Conservation (phyloP, 441 rosid species). For the Populus hybrid region DNA sequence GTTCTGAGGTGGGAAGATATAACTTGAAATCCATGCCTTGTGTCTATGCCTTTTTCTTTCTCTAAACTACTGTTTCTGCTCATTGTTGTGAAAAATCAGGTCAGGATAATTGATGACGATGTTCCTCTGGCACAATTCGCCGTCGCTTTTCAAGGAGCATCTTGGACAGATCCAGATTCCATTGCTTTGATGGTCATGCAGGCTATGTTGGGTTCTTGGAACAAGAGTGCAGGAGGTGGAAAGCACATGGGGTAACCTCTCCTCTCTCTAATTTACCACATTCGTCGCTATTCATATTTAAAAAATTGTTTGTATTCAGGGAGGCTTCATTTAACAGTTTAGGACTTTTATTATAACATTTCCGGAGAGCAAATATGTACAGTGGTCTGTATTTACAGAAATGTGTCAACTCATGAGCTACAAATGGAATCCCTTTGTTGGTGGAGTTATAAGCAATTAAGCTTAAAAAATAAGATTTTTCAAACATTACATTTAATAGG, state of each 20-base stretch:
- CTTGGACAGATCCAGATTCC: conserved; percentile 99
- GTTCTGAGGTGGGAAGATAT: conserved; percentile 75
- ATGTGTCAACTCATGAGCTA: neutral
- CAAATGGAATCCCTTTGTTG: neutral
- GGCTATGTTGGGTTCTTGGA: conserved; percentile 96
- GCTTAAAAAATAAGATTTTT: neutral
- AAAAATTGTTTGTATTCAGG: neutral
- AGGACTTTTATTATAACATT: neutral
- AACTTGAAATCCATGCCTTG: neutral
- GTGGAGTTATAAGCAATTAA: neutral
- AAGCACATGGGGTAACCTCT: conserved; percentile 93
- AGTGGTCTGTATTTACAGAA: neutral
- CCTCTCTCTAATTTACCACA: neutral
- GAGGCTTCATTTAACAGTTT: neutral
- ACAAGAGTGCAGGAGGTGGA: conserved; percentile 80
- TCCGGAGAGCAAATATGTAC: neutral
- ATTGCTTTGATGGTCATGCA: conserved; percentile 96
- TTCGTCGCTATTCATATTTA: neutral
- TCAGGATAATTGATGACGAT: conserved; percentile 91
- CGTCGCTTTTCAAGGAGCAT: conserved; percentile 92
- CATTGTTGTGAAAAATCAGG: conserved; percentile 42
- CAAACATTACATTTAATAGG: neutral
- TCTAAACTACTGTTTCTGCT: conserved; percentile 8
- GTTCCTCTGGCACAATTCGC: conserved; percentile 96
- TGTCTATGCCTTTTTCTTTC: conserved; percentile 5